Evolutionary conservation across 495 filamentous ascomycete species (phyloP).

Genomic region (Neurospora sp.): DNA sequence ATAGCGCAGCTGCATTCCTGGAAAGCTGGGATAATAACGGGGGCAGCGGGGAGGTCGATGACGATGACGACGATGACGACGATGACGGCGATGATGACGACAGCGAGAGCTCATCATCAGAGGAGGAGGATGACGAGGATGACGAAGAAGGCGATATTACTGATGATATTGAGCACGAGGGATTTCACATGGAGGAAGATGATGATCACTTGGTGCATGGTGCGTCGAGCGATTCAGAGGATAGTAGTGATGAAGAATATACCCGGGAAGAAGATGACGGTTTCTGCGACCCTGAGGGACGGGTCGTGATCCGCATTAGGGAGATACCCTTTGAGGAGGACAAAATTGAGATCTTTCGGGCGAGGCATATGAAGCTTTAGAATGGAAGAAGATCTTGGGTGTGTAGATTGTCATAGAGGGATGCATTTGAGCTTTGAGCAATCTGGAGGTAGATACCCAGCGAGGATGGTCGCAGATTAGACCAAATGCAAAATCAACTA

Average conservation of each 20-base stretch:
- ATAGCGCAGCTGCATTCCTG: slow-evolving; percentile 22
- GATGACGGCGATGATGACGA: background rate
- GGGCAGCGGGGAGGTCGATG: slow-evolving; percentile 32
- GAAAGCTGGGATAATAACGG: slow-evolving; percentile 36
- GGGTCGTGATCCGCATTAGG: slow-evolving; percentile 53
- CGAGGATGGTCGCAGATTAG: background rate
- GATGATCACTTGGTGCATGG: background rate
- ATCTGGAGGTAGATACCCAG: background rate
- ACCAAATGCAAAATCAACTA: background rate
- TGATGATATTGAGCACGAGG: background rate
- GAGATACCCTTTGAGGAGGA: slow-evolving; percentile 89
- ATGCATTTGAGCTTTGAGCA: background rate
- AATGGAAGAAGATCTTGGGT: too few relatives aligned
- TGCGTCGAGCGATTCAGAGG: background rate
- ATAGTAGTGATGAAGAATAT: background rate
- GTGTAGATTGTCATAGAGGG: background rate
- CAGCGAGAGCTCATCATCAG: slow-evolving; percentile 1
- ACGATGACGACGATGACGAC: slow-evolving; percentile 30
- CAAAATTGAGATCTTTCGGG: slow-evolving; percentile 76
- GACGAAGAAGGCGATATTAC: slow-evolving; percentile 13
- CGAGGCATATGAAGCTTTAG: slow-evolving; percentile 60
- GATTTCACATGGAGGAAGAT: background rate
- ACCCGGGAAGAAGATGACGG: slow-evolving; percentile 32
- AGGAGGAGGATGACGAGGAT: slow-evolving; percentile 33
- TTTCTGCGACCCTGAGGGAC: slow-evolving; percentile 31